A percentile compares a stretch with the other conserved stretches of the same genome.
phyloP scores from a whole-genome alignment of 83 land plant species.

The Picea mariana region DNA sequence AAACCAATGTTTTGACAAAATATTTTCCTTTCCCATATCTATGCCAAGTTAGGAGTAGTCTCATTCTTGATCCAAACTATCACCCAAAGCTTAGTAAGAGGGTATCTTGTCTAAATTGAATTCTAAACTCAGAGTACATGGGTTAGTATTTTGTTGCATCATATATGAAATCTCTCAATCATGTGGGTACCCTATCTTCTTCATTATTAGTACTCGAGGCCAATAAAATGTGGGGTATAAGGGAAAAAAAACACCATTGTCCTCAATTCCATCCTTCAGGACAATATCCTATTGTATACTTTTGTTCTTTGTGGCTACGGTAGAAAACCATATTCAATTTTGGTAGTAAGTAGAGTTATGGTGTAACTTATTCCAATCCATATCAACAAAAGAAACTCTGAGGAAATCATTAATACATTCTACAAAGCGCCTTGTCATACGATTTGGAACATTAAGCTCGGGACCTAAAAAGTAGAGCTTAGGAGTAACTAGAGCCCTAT shows the following conservation, averaged over 20 bases:
- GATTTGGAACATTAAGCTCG: slow-evolving; percentile 50
- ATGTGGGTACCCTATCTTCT: background rate
- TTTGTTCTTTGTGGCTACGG: slow-evolving; percentile 27
- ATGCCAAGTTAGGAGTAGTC: too few species aligned
- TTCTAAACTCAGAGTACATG: too few species aligned
- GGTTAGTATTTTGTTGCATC: slow-evolving; percentile 5
- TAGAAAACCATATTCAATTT: slow-evolving; percentile 18
- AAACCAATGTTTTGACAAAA: too few species aligned
- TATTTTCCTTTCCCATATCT: too few species aligned
- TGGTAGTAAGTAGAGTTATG: slow-evolving; percentile 21
- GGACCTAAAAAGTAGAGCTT: slow-evolving; percentile 68
- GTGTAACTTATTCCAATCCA: slow-evolving; percentile 37
- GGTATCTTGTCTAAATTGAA: too few species aligned
- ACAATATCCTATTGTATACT: slow-evolving; percentile 56
- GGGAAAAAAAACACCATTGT: background rate
- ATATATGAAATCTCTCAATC: background rate
- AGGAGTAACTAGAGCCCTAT: too few species aligned
- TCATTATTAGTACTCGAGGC: background rate
- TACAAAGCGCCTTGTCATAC: slow-evolving; percentile 40
- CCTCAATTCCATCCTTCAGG: slow-evolving; percentile 33
- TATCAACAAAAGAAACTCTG: slow-evolving; percentile 52
- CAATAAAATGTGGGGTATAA: background rate
- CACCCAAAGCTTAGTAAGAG: too few species aligned
- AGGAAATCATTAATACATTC: slow-evolving; percentile 42
- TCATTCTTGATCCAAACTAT: too few species aligned